A percentile compares a stretch with the other conserved stretches of the same genome.
Conservation (phyloP, 805 yeast genomes). For the Brettanomyces sp. region DNA sequence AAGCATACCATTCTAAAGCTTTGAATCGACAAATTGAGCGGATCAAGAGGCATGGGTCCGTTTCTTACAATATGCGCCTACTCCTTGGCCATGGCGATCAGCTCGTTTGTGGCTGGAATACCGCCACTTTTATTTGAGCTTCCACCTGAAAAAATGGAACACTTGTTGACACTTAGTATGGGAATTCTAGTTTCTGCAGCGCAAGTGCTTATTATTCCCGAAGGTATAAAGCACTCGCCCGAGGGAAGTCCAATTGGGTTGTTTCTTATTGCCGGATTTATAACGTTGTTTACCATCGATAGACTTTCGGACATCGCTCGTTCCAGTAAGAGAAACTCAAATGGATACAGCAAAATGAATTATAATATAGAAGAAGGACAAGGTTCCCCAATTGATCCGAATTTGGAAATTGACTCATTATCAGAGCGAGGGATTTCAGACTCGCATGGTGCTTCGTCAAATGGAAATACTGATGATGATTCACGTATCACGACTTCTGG, state of each 20-base stretch:
- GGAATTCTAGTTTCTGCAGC: constrained; percentile 58
- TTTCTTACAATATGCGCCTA: constrained; percentile 10
- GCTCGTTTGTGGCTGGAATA: constrained; percentile 22
- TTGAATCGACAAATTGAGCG: background rate
- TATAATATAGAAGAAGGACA: too few relatives aligned
- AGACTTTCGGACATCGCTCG: constrained; percentile 8
- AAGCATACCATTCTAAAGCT: background rate
- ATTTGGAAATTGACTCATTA: background rate
- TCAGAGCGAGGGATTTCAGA: background rate
- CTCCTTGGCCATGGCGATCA: constrained; percentile 16
- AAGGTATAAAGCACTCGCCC: constrained; percentile 30
- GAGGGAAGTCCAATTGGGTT: constrained; percentile 32
- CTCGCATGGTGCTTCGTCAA: background rate
- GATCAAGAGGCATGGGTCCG: constrained; percentile 7
- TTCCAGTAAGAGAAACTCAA: too few relatives aligned
- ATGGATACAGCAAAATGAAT: too few relatives aligned
- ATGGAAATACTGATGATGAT: background rate
- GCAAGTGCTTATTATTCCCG: constrained; percentile 52
- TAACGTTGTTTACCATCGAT: constrained; percentile 44
- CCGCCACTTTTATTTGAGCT: constrained; percentile 17
- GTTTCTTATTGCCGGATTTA: constrained; percentile 43
- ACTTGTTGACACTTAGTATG: constrained; percentile 42
- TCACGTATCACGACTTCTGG: background rate
- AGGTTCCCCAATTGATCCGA: too few relatives aligned
- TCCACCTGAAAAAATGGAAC: constrained; percentile 22